Conservation (phyloP, 2,329 filamentous ascomycete genomes). For the Xylariomycetidae sp. region DNA sequence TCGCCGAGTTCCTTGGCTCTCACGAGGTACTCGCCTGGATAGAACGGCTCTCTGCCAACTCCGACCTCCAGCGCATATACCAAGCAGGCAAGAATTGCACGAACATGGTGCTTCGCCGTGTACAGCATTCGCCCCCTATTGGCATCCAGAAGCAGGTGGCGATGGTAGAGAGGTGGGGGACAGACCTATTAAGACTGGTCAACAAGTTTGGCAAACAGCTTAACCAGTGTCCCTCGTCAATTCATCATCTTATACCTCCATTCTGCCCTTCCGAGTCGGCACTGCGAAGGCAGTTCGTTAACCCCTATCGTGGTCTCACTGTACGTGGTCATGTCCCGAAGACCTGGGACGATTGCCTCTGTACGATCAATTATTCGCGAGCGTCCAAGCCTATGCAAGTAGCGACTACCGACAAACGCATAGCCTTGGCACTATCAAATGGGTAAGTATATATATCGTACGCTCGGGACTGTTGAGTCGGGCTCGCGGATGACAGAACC, state of each 20-base stretch:
- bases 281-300: slow-evolving; percentile 14
- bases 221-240: slow-evolving; percentile 8
- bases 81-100: slow-evolving; percentile 18
- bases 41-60: slow-evolving; percentile 10
- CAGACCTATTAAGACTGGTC: slow-evolving; percentile 17
- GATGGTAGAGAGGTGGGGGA: slow-evolving; percentile 16
- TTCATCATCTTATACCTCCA: slow-evolving; percentile 19
- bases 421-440: slow-evolving; percentile 12
- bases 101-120: slow-evolving; percentile 6
- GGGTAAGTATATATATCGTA: slow-evolving; percentile 3
- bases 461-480: background rate
- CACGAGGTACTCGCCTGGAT: slow-evolving; percentile 16
- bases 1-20: slow-evolving; percentile 15
- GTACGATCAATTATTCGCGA: slow-evolving; percentile 12
- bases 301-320: slow-evolving; percentile 10
- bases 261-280: slow-evolving; percentile 20
- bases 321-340: slow-evolving; percentile 8
- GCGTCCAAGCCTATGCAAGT: too few relatives aligned
- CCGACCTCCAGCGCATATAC: slow-evolving; percentile 14
- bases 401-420: slow-evolving; percentile 5
- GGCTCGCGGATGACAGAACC: too few relatives aligned
- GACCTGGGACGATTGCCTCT: slow-evolving; percentile 19
- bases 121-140: slow-evolving; percentile 6
- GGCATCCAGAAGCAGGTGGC: slow-evolving; percentile 5
- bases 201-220: slow-evolving; percentile 15